phyloP scores from a whole-genome alignment of 768 basidiomycete species.

The Hericium rajendrae region DNA sequence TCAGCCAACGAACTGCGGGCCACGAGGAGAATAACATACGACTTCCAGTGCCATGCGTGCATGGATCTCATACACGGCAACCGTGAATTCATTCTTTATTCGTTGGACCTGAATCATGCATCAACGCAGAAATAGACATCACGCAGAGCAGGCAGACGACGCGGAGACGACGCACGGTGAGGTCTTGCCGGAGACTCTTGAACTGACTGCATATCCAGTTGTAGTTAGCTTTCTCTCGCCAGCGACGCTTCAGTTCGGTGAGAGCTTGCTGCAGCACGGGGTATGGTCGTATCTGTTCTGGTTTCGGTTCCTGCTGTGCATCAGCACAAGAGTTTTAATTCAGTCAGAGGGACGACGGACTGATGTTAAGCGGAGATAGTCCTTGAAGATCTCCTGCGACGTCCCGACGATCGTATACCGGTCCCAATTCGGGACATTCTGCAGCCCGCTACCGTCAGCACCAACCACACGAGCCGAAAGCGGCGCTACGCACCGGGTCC shows the following conservation, averaged over 20 bases:
- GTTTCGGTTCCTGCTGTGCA: conserved; percentile 72
- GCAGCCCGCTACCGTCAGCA: not conserved
- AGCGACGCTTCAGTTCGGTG: conserved; percentile 75
- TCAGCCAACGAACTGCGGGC: not conserved
- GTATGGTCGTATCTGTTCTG: conserved; percentile 88
- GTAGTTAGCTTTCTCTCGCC: conserved; percentile 73
- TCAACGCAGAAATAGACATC: conserved; percentile 4
- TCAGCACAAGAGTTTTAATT: too few relatives aligned
- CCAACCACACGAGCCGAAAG: not conserved
- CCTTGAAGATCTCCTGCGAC: conserved; percentile 84
- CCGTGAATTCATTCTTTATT: conserved; percentile 97
- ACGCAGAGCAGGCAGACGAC: conserved; percentile 1
- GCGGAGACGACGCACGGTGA: conserved; percentile 62
- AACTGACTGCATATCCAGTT: conserved; percentile 96
- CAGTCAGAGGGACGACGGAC: too few relatives aligned
- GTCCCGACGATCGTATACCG: conserved; percentile 91
- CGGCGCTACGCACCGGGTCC: conserved; percentile 45
- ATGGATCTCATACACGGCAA: conserved; percentile 96
- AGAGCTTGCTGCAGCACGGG: conserved; percentile 78
- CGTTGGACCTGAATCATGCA: conserved; percentile 71
- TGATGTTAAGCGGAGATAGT: conserved; percentile 88
- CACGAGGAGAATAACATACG: conserved; percentile 33
- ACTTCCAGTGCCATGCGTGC: conserved; percentile 93
- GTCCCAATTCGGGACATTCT: conserved; percentile 99
- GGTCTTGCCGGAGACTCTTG: conserved; percentile 93